Base-by-base conservation (phyloP, 805 yeast species). In the Ogataea wickerhamii region DNA sequence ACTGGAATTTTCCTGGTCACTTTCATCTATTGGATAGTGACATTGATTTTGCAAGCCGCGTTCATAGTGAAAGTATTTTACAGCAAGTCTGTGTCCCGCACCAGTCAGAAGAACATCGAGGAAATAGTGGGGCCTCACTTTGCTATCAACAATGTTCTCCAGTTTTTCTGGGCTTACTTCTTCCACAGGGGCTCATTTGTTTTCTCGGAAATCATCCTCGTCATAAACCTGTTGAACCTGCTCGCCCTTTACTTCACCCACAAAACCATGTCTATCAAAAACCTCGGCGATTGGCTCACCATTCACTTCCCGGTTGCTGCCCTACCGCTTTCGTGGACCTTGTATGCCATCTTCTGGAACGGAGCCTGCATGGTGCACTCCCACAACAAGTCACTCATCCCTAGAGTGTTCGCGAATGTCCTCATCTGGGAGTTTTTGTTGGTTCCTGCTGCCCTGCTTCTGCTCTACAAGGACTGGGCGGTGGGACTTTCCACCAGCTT, bases 271-370 rank as follows among this genome's bases (percentile, higher is more conserved):
- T 50, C 71, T 13, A 65, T 80, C 54, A 67, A 69, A 38, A 78
- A 79, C 7, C 48, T 77, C 34, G 44, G 63, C 37, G 69, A 67
- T 43, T 79, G 80, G 74, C 45, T 78, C 21, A 60, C 76, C 26
- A 66, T 83, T 36, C 94, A 87, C 61, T 61, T 79, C 48, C 73
- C 91, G 12, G 70, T 72, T 11, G 72, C 78, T 7, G 86, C 89
- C 0, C 49, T 84, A 51, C 94, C 95, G 11, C 59, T 83, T 38
- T 69, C 83, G 22, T 87, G 95, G 95, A 62, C 80, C 25, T 56
- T 82, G 41, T 83, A 78, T 53, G 80, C 79, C 18, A 56, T 86
- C 26, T 82, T 85, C 67, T 87, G 95, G 95, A 83, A 82, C 55
- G 94, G 94, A 32, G 88, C 94, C 2, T 82, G 81, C 20, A 57